These are phyloP conservation scores for Amniculicola lignicola DNA, from an alignment of 495 filamentous ascomycete species.

Conservation along the genomic window DNA sequence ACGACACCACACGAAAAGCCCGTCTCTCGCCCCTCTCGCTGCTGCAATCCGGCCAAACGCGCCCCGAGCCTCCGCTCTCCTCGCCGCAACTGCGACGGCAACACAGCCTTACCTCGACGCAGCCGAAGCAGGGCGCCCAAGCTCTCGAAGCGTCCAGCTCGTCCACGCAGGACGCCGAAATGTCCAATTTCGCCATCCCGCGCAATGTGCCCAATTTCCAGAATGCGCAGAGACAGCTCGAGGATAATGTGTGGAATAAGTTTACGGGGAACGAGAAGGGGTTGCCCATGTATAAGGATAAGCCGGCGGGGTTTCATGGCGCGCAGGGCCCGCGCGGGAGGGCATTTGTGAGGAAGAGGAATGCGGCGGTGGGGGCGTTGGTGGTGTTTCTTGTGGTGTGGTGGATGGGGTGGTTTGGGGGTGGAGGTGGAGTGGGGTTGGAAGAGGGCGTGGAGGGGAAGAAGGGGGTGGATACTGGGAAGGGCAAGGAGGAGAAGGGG, in stretches of 20 bases:
- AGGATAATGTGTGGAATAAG: slow-evolving; percentile 53
- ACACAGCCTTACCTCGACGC: no score
- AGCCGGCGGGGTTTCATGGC: slow-evolving; percentile 72
- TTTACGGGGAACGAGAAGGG: slow-evolving; percentile 50
- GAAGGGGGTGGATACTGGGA: slow-evolving; percentile 2
- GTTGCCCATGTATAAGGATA: slow-evolving; percentile 98
- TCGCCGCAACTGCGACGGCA: no score
- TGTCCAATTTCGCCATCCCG: slow-evolving; percentile 66
- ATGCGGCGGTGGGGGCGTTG: slow-evolving; percentile 49
- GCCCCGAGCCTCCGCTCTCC: no score
- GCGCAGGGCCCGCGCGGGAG: slow-evolving; percentile 46
- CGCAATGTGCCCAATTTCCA: slow-evolving; percentile 69
- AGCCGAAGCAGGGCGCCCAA: no score
- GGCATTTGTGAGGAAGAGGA: slow-evolving; percentile 49
- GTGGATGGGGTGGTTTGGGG: slow-evolving; percentile 49
- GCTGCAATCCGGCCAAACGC: slow-evolving; percentile 35
- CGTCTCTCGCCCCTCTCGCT: slow-evolving; percentile 15
- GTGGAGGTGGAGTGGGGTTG: neutral
- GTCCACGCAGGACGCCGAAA: slow-evolving; percentile 42
- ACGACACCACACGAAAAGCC: slow-evolving; percentile 16
- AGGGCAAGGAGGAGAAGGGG: neutral
- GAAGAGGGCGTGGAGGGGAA: neutral
- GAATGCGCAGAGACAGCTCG: slow-evolving; percentile 63
- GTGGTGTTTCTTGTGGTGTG: slow-evolving; percentile 54
- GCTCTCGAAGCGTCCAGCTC: slow-evolving; percentile 46